These are phyloP conservation scores for Apiotrichum montevideense DNA, from an alignment of 1,284 basidiomycete species.

Conservation along the genomic window DNA sequence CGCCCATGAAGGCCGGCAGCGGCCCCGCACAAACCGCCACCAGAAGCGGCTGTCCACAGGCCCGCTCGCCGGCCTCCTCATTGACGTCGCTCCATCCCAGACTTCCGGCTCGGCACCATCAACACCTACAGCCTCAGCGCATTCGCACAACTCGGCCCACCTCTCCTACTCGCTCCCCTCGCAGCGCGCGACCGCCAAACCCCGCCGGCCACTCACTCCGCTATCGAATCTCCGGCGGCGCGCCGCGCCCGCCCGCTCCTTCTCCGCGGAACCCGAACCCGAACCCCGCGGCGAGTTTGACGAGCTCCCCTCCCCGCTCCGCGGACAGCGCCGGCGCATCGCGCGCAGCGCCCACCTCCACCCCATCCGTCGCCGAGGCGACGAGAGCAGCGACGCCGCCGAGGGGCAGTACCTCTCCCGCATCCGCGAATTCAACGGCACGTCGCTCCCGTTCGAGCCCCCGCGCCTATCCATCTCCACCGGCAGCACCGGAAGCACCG, in stretches of 20 bases:
- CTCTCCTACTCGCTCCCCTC: neutral
- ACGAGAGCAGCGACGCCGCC: conserved; percentile 7
- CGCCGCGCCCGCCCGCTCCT: conserved; percentile 2
- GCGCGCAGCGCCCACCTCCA: conserved; percentile 40
- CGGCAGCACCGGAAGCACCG: too few species aligned
- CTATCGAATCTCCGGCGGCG: neutral
- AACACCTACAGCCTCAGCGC: neutral
- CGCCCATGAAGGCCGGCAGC: conserved; percentile 23
- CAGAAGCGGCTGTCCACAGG: conserved; percentile 18
- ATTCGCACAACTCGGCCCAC: neutral
- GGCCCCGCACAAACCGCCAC: conserved; percentile 1
- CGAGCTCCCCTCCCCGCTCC: neutral
- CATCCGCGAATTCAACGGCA: neutral
- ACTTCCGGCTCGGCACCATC: neutral
- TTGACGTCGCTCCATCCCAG: conserved; percentile 24
- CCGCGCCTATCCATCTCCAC: too few species aligned
- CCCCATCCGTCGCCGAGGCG: conserved; percentile 18
- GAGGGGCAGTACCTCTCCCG: neutral
- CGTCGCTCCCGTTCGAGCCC: neutral
- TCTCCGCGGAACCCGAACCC: neutral
- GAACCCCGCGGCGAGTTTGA: neutral
- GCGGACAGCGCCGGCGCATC: conserved; percentile 7
- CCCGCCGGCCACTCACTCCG: neutral
- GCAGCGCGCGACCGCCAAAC: neutral
- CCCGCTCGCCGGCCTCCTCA: conserved; percentile 32